Percentiles rank a stretch among this genome's conserved stretches.
These are phyloP conservation scores for Cryptomeria japonica DNA, from an alignment of 75 land plant species.

Conservation along the genomic window DNA sequence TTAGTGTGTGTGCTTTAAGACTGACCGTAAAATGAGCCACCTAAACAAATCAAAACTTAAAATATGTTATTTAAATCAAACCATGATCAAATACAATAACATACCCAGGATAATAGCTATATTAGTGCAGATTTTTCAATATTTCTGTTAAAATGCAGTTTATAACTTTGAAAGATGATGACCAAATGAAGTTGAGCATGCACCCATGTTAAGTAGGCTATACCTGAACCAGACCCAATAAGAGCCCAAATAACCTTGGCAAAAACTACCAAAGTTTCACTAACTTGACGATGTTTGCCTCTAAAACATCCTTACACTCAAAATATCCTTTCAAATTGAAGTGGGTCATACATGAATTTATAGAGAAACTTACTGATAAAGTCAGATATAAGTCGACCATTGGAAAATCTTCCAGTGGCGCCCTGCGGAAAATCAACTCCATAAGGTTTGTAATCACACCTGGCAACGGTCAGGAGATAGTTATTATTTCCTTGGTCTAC, in stretches of 20 bases:
- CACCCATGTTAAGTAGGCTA: neutral
- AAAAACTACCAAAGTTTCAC: no score
- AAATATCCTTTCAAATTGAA: neutral
- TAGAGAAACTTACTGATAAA: slow-evolving; percentile 24
- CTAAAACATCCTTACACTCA: neutral
- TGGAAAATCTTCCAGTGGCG: slow-evolving; percentile 61
- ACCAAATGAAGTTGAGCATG: no score
- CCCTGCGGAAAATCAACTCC: slow-evolving; percentile 62
- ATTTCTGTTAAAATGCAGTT: neutral
- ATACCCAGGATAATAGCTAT: neutral
- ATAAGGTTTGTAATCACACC: slow-evolving; percentile 41
- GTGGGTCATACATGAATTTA: neutral
- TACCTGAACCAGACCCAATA: no score
- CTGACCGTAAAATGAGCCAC: no score
- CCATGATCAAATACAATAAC: no score
- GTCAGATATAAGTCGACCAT: slow-evolving; percentile 46
- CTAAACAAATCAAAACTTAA: no score
- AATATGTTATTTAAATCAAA: no score
- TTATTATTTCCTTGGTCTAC: slow-evolving; percentile 62
- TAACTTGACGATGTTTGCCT: no score
- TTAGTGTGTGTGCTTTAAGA: no score
- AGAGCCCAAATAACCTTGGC: no score
- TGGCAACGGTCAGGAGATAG: slow-evolving; percentile 36
- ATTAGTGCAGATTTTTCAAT: no score
- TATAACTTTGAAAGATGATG: neutral